phyloP scores from a whole-genome alignment of 2,329 filamentous ascomycete genomes.

The Metarhizium sp. region DNA sequence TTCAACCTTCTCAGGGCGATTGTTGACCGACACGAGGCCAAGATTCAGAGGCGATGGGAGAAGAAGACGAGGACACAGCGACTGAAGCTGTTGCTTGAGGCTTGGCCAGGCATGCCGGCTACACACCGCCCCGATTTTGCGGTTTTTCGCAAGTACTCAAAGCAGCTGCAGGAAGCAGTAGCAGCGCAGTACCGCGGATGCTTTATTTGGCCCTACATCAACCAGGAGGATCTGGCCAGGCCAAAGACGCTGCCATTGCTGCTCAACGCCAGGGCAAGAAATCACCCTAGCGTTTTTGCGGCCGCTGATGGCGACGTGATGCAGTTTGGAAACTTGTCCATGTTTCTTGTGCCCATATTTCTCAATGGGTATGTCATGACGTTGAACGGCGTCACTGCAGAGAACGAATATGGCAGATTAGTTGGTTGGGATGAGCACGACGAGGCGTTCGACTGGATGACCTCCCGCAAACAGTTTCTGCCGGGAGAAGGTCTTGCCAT shows the following conservation, averaged over 20 bases:
- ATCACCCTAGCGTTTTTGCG: conserved; percentile 37
- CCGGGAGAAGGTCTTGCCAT: conserved; percentile 39
- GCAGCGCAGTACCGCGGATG: conserved; percentile 18
- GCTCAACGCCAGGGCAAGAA: conserved; percentile 40
- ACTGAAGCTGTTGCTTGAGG: conserved; percentile 18
- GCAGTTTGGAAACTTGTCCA: conserved; percentile 17
- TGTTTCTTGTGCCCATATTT: no score
- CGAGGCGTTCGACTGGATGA: conserved; percentile 28
- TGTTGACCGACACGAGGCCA: conserved; percentile 38
- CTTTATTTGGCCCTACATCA: conserved; percentile 46
- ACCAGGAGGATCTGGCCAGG: conserved; percentile 29
- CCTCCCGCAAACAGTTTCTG: conserved; percentile 23
- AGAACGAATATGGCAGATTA: conserved; percentile 26
- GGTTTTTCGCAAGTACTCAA: conserved; percentile 18
- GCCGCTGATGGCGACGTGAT: conserved; percentile 29
- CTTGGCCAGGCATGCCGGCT: no score
- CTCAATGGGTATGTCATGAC: conserved; percentile 17
- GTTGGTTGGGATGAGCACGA: conserved; percentile 22
- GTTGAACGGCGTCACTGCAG: conserved; percentile 17
- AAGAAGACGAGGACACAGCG: conserved; percentile 41
- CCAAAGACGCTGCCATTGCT: no score
- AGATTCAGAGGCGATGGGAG: conserved; percentile 40
- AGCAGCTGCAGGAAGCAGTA: conserved; percentile 4
- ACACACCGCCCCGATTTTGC: conserved; percentile 28
- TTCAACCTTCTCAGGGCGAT: no score